These are phyloP conservation scores for Lyophyllum atratum DNA, from an alignment of 768 basidiomycete genomes.

Conservation along the genomic window DNA sequence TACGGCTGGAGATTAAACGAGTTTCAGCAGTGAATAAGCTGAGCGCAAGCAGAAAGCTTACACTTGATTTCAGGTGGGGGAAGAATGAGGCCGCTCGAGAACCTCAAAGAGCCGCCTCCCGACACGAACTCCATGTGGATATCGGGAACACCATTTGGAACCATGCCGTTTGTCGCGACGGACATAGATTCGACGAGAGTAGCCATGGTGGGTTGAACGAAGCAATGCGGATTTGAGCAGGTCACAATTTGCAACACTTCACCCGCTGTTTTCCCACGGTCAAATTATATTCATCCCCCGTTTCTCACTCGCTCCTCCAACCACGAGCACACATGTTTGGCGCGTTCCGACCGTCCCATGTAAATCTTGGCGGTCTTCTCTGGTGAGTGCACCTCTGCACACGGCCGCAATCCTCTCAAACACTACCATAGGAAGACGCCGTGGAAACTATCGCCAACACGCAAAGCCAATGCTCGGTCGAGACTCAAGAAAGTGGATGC, in stretches of 20 bases:
- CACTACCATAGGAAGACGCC: constrained; percentile 78
- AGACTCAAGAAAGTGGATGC: constrained; percentile 91
- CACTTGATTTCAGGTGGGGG: constrained; percentile 97
- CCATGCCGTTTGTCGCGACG: constrained; percentile 38
- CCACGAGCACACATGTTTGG: constrained; percentile 68
- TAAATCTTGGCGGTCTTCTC: constrained; percentile 75
- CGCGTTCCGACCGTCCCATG: constrained; percentile 73
- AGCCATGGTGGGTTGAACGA: constrained; percentile 43
- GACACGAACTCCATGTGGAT: constrained; percentile 39
- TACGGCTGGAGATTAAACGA: constrained; percentile 56
- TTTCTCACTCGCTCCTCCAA: constrained; percentile 1
- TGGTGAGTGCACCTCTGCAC: constrained; percentile 56
- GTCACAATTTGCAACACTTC: constrained; percentile 6
- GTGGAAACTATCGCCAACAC: constrained; percentile 87
- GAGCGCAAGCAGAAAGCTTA: constrained; percentile 47
- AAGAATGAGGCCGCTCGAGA: constrained; percentile 86
- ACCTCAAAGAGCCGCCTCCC: constrained; percentile 44
- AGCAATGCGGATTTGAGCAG: constrained; percentile 19
- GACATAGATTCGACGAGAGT: constrained; percentile 38
- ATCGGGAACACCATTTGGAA: constrained; percentile 41
- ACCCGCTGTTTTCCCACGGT: constrained; percentile 32
- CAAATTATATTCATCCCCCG: constrained; percentile 24
- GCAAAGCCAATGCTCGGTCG: constrained; percentile 89
- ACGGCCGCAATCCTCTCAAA: neutral
- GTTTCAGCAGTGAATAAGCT: constrained; percentile 5